Evolutionary conservation across 805 yeast species (phyloP).

Genomic region (Metschnikowia amazonensis): DNA sequence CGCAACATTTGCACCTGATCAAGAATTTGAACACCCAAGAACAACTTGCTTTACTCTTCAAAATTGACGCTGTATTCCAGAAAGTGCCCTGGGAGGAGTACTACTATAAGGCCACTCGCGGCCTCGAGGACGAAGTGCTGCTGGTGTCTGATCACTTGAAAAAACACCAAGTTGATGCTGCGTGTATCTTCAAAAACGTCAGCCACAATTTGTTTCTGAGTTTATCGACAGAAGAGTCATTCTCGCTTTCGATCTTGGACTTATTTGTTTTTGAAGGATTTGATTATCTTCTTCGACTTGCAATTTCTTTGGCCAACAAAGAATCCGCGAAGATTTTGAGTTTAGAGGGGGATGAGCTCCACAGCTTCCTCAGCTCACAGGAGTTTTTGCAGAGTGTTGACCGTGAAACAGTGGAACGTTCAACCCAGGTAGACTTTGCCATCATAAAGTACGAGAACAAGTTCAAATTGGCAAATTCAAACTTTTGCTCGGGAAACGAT

Average conservation of each 20-base stretch:
- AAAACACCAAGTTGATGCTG: slow-evolving; percentile 34
- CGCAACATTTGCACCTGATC: slow-evolving; percentile 18
- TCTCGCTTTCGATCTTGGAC: slow-evolving; percentile 25
- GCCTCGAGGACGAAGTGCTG: slow-evolving; percentile 32
- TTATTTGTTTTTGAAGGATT: slow-evolving; percentile 40
- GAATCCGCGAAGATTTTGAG: slow-evolving; percentile 17
- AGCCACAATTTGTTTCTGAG: slow-evolving; percentile 20
- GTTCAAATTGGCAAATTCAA: slow-evolving; percentile 30
- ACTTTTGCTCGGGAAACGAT: slow-evolving; percentile 34
- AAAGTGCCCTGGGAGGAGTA: slow-evolving; percentile 25
- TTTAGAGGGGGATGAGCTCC: slow-evolving; percentile 24
- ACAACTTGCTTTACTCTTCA: slow-evolving; percentile 31
- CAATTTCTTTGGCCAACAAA: slow-evolving; percentile 22
- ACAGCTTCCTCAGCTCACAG: slow-evolving; percentile 6
- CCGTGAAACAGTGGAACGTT: slow-evolving; percentile 1
- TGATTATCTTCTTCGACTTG: slow-evolving; percentile 29
- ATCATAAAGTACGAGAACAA: slow-evolving; percentile 19
- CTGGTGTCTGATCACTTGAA: slow-evolving; percentile 31
- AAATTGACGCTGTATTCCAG: slow-evolving; percentile 28
- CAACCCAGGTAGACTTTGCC: slow-evolving; percentile 10
- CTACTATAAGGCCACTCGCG: slow-evolving; percentile 32
- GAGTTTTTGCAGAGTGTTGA: slow-evolving; percentile 4
- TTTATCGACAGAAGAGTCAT: slow-evolving; percentile 1
- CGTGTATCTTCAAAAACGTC: slow-evolving; percentile 18
- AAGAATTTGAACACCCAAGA: slow-evolving; percentile 26